Evolutionary conservation across 1,284 basidiomycete species (phyloP).

Genomic region (Ustilago vetiveriae): DNA sequence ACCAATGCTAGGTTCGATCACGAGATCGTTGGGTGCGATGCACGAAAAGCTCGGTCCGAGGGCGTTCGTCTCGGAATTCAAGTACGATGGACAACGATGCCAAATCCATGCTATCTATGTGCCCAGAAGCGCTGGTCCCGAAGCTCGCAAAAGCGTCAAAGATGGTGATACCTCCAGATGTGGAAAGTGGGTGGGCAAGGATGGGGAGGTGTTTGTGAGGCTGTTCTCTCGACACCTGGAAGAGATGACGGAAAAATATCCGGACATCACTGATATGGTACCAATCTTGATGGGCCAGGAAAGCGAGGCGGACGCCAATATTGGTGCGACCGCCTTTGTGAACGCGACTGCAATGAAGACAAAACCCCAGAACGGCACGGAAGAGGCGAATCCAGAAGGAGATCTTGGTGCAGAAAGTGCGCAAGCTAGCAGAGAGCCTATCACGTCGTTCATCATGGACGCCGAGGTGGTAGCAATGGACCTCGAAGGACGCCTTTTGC

Average conservation of each 20-base stretch:
- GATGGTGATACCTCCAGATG: constrained; percentile 21
- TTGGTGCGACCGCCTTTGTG: constrained; percentile 9
- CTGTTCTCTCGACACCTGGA: constrained; percentile 90
- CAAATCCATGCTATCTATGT: constrained; percentile 76
- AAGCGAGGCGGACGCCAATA: constrained; percentile 24
- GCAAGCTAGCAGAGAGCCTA: constrained; percentile 5
- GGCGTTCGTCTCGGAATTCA: constrained; percentile 72
- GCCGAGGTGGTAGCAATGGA: constrained; percentile 73
- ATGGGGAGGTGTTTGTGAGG: constrained; percentile 71
- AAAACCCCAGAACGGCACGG: background rate
- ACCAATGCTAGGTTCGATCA: constrained; percentile 72
- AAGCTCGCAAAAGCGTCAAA: constrained; percentile 32
- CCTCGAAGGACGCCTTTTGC: constrained; percentile 55
- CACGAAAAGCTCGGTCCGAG: constrained; percentile 74
- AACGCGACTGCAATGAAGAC: background rate
- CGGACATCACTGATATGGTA: constrained; percentile 76
- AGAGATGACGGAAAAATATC: constrained; percentile 90
- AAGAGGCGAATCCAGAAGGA: background rate
- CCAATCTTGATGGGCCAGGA: constrained; percentile 61
- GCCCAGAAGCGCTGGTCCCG: constrained; percentile 32
- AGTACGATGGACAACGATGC: constrained; percentile 86
- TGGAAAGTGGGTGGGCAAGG: constrained; percentile 59
- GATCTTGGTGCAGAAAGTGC: background rate
- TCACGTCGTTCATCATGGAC: constrained; percentile 80
- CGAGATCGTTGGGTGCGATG: constrained; percentile 83